Percentiles rank a stretch among this genome's conserved stretches.
Conservation (phyloP, 148 eudicot genomes). For the Nepenthes gracilis region DNA sequence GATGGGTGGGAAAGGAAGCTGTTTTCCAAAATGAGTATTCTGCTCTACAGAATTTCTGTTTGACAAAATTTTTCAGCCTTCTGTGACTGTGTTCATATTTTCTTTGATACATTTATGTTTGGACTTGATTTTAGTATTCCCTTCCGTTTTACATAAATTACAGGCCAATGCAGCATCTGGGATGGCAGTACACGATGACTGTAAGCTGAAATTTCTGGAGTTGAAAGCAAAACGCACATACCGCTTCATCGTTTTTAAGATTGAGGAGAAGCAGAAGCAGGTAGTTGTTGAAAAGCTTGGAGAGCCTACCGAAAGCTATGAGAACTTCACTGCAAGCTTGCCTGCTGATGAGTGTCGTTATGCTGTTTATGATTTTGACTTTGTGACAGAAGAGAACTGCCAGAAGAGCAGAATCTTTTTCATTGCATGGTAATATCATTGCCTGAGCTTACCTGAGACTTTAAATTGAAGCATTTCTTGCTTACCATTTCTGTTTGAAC, state of each 20-base stretch:
- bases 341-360: slow-evolving; percentile 83
- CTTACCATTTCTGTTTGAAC: not conserved
- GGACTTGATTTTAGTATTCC: not conserved
- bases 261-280: slow-evolving; percentile 76
- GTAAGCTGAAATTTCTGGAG: slow-evolving; percentile 85
- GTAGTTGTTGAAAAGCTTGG: slow-evolving; percentile 82
- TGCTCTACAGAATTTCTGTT: not conserved
- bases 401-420: slow-evolving; percentile 93
- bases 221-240: slow-evolving; percentile 72
- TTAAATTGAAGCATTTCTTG: not conserved
- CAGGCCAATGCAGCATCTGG: slow-evolving; percentile 91
- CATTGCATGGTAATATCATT: slow-evolving; percentile 63
- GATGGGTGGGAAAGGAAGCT: no score
- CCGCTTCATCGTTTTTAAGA: slow-evolving; percentile 75
- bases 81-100: not conserved
- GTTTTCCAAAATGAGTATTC: no score
- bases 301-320: slow-evolving; percentile 55
- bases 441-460: not conserved
- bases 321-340: slow-evolving; percentile 55
- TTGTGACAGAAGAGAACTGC: slow-evolving; percentile 65
- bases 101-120: not conserved
- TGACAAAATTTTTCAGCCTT: not conserved
- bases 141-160: not conserved
- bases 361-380: slow-evolving; percentile 77
- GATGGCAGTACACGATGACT: slow-evolving; percentile 90